These are phyloP conservation scores for Rhizomucor miehei DNA, from an alignment of 371 early-diverging fungal genomes.

Conservation along the genomic window DNA sequence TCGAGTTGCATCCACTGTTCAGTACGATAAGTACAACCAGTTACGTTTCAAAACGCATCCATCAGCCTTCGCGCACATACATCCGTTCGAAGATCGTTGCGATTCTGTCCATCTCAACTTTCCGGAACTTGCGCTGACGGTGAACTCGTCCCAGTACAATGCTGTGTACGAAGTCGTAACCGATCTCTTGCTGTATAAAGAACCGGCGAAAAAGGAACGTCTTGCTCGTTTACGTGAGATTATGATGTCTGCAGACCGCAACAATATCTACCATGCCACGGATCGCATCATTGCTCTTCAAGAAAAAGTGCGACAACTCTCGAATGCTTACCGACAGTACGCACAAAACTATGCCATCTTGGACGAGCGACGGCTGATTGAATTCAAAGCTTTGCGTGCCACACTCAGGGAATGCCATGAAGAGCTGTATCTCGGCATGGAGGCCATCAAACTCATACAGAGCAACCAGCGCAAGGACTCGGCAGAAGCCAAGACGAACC, in stretches of 20 bases:
- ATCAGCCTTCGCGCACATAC: conserved; percentile 20
- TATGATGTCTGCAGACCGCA: conserved; percentile 67
- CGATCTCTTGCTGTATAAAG: conserved; percentile 79
- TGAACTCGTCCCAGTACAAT: conserved; percentile 73
- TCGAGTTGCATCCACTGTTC: conserved; percentile 67
- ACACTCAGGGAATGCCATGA: conserved; percentile 41
- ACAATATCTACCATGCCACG: conserved; percentile 47
- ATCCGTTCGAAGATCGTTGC: conserved; percentile 54
- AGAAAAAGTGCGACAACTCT: conserved; percentile 54
- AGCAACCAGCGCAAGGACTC: conserved; percentile 26
- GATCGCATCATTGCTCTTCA: conserved; percentile 68
- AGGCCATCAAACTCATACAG: conserved; percentile 59
- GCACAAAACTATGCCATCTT: conserved; percentile 24
- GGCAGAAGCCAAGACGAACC: conserved; percentile 29
- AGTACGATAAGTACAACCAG: conserved; percentile 80
- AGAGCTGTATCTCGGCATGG: conserved; percentile 71
- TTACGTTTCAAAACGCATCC: conserved; percentile 52
- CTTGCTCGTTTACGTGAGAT: conserved; percentile 71
- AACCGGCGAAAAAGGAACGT: conserved; percentile 73
- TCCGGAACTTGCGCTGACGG: conserved; percentile 64
- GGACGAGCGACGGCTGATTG: conserved; percentile 25
- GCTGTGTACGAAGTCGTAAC: conserved; percentile 70
- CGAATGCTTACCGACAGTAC: conserved; percentile 29
- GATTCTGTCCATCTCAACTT: conserved; percentile 65
- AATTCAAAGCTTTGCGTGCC: conserved; percentile 26